Percentiles rank a stretch among this genome's conserved stretches.
Evolutionary conservation across 2,329 filamentous ascomycete genomes (phyloP).

Genomic region (Cladosporium halotolerans): DNA sequence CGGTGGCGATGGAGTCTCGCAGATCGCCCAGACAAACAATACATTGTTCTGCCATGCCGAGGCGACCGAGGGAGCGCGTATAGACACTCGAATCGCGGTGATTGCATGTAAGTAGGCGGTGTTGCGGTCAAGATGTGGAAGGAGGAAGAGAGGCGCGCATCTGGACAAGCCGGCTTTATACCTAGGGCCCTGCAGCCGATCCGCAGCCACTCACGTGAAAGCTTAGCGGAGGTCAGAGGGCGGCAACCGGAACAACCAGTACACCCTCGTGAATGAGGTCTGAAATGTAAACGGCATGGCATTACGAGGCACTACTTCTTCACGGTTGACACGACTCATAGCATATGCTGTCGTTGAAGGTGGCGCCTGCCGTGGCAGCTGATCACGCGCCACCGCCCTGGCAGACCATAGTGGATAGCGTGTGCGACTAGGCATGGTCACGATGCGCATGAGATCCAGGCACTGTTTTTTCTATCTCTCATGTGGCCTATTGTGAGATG

Average conservation of each 20-base stretch:
- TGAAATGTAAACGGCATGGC: too few species aligned
- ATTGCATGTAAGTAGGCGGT: slow-evolving; percentile 3
- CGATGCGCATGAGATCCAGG: slow-evolving; percentile 3
- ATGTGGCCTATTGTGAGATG: not conserved
- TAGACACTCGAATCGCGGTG: slow-evolving; percentile 1
- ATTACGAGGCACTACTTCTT: too few species aligned
- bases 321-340: not conserved
- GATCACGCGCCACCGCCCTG: slow-evolving; percentile 1
- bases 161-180: not conserved
- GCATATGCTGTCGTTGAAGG: not conserved
- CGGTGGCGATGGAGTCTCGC: slow-evolving; percentile 49
- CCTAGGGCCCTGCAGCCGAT: not conserved
- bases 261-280: not conserved
- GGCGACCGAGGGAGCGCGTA: not conserved
- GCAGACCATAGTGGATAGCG: not conserved
- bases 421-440: slow-evolving; percentile 6
- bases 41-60: slow-evolving; percentile 58
- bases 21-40: slow-evolving; percentile 68
- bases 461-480: slow-evolving; percentile 1
- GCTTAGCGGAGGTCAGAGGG: not conserved
- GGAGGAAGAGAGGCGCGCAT: slow-evolving; percentile 1
- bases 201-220: slow-evolving; percentile 9
- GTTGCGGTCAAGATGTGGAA: not conserved
- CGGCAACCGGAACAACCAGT: not conserved
- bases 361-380: slow-evolving; percentile 11